phyloP scores from a whole-genome alignment of 345 rosid genomes.

The Corymbia maculata region DNA sequence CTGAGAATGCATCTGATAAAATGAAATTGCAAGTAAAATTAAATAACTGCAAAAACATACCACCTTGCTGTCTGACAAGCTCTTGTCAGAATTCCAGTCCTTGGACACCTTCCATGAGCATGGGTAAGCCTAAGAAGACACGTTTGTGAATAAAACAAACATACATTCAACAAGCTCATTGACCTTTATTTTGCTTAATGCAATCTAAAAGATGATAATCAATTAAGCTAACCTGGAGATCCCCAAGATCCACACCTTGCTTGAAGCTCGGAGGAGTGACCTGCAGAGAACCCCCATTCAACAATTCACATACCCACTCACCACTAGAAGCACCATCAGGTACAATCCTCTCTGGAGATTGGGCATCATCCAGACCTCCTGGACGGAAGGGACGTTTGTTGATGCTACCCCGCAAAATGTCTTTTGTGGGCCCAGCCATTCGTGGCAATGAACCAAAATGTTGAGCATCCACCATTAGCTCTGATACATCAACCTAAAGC shows the following conservation, averaged over 20 bases:
- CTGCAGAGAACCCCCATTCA: conserved; percentile 67
- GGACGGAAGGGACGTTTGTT: conserved; percentile 91
- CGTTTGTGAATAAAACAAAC: neutral
- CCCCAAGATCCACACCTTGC: conserved; percentile 76
- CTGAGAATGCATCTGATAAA: neutral
- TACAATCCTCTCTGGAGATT: conserved; percentile 43
- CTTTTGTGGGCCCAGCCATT: conserved; percentile 55
- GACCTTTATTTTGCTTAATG: neutral
- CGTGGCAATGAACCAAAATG: conserved; percentile 58
- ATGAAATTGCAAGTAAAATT: neutral
- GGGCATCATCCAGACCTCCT: conserved; percentile 81
- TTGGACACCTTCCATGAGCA: conserved; percentile 58
- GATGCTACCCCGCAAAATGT: conserved; percentile 82
- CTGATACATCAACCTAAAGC: conserved; percentile 80
- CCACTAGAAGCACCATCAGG: conserved; percentile 75
- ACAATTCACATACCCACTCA: conserved; percentile 70
- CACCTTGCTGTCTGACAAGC: conserved; percentile 41
- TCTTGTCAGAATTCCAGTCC: conserved; percentile 35
- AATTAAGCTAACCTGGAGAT: conserved; percentile 46
- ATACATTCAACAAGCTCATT: neutral
- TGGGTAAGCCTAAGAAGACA: conserved; percentile 51
- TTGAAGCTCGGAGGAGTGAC: conserved; percentile 70
- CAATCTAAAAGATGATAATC: neutral
- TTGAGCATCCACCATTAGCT: conserved; percentile 55
- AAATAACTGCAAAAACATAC: conserved; percentile 30